Conservation (phyloP, 1,139 yeast species). For the Yamadazyma taylorii region DNA sequence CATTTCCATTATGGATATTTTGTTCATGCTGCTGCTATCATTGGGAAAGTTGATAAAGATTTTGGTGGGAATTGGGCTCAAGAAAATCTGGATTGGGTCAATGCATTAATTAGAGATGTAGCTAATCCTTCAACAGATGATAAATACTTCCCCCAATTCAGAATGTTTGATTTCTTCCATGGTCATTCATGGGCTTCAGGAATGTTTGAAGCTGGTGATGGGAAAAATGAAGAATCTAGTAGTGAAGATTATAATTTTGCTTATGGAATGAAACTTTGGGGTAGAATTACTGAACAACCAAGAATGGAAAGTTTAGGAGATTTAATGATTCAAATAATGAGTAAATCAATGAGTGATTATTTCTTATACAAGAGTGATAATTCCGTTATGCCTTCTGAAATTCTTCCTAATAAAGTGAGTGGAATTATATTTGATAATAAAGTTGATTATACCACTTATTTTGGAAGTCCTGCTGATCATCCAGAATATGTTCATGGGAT, state of each 20-base stretch:
- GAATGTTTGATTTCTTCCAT: conserved; percentile 74
- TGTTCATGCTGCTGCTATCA: conserved; percentile 67
- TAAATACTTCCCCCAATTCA: conserved; percentile 65
- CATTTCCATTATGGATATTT: conserved; percentile 76
- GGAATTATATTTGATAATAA: conserved; percentile 81
- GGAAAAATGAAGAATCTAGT: conserved; percentile 43
- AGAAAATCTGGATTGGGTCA: conserved; percentile 42
- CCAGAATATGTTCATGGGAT: conserved; percentile 51
- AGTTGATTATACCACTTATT: conserved; percentile 84
- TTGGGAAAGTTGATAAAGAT: conserved; percentile 58
- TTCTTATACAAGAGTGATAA: conserved; percentile 43
- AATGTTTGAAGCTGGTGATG: conserved; percentile 44
- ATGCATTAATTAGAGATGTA: conserved; percentile 64
- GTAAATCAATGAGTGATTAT: conserved; percentile 42
- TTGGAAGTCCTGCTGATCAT: conserved; percentile 47
- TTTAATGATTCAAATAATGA: conserved; percentile 49
- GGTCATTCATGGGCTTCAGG: conserved; percentile 90
- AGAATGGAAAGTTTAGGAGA: conserved; percentile 68
- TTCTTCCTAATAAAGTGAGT: conserved; percentile 58
- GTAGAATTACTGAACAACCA: conserved; percentile 56
- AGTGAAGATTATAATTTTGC: conserved; percentile 80
- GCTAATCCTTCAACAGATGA: conserved; percentile 68
- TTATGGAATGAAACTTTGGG: conserved; percentile 82
- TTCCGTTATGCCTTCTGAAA: conserved; percentile 47
- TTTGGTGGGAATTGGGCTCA: conserved; percentile 64